Conservation (phyloP, 2,329 filamentous ascomycete species). For the Xylariaceae sp. region DNA sequence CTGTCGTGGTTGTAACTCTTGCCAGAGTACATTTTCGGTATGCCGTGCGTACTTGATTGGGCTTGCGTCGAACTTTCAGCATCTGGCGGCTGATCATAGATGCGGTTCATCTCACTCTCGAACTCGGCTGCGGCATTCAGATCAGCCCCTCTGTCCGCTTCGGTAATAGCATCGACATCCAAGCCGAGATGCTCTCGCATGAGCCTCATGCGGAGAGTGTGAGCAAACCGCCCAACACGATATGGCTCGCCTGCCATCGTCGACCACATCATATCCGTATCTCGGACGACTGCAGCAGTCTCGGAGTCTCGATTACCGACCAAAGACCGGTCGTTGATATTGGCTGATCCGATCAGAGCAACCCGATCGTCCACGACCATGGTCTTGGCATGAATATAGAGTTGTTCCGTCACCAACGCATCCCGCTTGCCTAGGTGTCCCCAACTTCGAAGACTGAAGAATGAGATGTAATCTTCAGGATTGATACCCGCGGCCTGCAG, state of each 20-base stretch:
- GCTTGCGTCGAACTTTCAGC: constrained; percentile 22
- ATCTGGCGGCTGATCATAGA: constrained; percentile 43
- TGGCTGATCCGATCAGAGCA: constrained; percentile 91
- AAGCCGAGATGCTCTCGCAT: constrained; percentile 98
- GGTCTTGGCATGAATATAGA: constrained; percentile 96
- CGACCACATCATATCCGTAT: constrained; percentile 88
- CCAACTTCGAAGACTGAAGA: constrained; percentile 90
- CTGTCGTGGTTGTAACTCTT: constrained; percentile 32
- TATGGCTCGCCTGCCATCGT: constrained; percentile 89
- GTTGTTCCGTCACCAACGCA: constrained; percentile 83
- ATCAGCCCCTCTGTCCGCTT: constrained; percentile 68
- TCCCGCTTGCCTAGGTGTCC: constrained; percentile 81
- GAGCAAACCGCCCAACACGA: constrained; percentile 84
- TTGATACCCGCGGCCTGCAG: constrained; percentile 76
- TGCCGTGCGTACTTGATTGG: constrained; percentile 9
- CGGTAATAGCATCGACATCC: constrained; percentile 85
- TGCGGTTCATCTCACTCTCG: constrained; percentile 56
- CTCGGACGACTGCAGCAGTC: constrained; percentile 80
- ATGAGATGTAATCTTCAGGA: constrained; percentile 90
- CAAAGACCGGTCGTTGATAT: constrained; percentile 98
- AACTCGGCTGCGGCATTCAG: constrained; percentile 52
- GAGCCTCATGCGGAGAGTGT: constrained; percentile 83
- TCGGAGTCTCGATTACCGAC: constrained; percentile 88
- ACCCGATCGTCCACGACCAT: constrained; percentile 94
- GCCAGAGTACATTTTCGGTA: constrained; percentile 14